A percentile compares a stretch with the other conserved stretches of the same genome.
Evolutionary conservation across 495 filamentous ascomycete species (phyloP).

Genomic region (Neurospora discreta): DNA sequence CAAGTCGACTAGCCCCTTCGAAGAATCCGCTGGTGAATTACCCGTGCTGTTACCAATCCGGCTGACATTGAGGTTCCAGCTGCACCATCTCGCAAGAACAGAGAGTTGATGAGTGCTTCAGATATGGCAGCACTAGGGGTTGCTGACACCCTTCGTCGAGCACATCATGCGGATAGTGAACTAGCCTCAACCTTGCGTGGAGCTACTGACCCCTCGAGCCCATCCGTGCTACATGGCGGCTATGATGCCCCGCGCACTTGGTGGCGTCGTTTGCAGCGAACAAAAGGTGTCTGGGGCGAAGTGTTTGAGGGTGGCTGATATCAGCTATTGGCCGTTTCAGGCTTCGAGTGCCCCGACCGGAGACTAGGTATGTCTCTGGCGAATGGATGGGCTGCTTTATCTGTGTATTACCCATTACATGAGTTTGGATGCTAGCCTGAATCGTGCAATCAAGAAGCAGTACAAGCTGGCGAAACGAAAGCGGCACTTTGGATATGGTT

Average conservation of each 20-base stretch:
- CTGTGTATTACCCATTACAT: neutral
- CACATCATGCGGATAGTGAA: conserved; percentile 13
- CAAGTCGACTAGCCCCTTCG: conserved; percentile 24
- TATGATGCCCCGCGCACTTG: conserved; percentile 29
- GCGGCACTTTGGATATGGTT: neutral
- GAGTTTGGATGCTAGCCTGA: neutral
- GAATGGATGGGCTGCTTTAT: conserved; percentile 29
- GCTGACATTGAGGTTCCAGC: conserved; percentile 21
- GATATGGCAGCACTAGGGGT: conserved; percentile 29
- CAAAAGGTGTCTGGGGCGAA: conserved; percentile 39
- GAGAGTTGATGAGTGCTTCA: conserved; percentile 30
- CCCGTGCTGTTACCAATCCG: conserved; percentile 25
- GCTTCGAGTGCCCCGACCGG: conserved; percentile 31
- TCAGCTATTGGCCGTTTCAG: conserved; percentile 29
- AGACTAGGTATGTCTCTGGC: conserved; percentile 41
- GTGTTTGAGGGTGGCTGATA: conserved; percentile 29
- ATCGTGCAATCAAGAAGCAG: conserved; percentile 14
- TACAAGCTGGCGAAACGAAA: conserved; percentile 7
- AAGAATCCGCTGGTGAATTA: conserved; percentile 20
- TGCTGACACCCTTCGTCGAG: conserved; percentile 20
- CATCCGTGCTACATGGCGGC: conserved; percentile 33
- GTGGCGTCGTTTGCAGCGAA: conserved; percentile 37
- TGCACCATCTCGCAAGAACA: conserved; percentile 23
- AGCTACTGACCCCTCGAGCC: conserved; percentile 19
- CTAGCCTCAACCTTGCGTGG: conserved; percentile 19